Percentiles rank a stretch among this genome's conserved stretches.
phyloP scores from a whole-genome alignment of 306 rosid genomes.

The Cucumis melo region DNA sequence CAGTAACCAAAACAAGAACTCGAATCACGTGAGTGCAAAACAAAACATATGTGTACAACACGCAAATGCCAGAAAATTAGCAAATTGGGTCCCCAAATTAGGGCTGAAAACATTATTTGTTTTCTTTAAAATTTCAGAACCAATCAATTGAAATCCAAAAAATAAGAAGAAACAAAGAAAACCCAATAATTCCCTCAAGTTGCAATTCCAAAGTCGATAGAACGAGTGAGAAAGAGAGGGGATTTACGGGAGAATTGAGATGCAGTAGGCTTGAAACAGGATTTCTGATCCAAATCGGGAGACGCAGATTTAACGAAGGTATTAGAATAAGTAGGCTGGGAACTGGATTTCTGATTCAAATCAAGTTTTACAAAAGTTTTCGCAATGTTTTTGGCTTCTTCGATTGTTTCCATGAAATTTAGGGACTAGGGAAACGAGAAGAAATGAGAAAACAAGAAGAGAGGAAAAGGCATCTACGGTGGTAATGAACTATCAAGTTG shows the following conservation, averaged over 20 bases:
- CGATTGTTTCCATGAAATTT: slow-evolving; percentile 44
- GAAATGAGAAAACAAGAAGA: neutral
- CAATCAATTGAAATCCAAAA: neutral
- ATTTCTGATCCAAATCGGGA: neutral
- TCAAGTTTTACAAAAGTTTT: slow-evolving; percentile 33
- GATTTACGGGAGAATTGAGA: neutral
- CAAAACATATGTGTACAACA: neutral
- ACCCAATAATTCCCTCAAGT: neutral
- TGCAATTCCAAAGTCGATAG: neutral
- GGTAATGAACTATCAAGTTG: neutral
- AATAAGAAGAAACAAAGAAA: neutral
- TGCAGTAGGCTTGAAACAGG: neutral
- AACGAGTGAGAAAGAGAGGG: neutral
- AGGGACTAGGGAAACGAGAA: neutral
- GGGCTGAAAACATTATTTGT: neutral
- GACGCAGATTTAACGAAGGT: slow-evolving; percentile 22
- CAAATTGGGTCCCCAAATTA: neutral
- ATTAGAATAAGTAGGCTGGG: slow-evolving; percentile 21
- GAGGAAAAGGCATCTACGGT: neutral
- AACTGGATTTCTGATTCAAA: slow-evolving; percentile 34
- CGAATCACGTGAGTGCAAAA: neutral
- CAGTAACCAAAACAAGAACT: slow-evolving; percentile 1
- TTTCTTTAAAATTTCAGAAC: neutral
- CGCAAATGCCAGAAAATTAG: neutral
- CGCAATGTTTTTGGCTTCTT: slow-evolving; percentile 18